These are phyloP conservation scores for Metschnikowia amazonensis DNA, from an alignment of 805 yeast species.

Conservation along the genomic window DNA sequence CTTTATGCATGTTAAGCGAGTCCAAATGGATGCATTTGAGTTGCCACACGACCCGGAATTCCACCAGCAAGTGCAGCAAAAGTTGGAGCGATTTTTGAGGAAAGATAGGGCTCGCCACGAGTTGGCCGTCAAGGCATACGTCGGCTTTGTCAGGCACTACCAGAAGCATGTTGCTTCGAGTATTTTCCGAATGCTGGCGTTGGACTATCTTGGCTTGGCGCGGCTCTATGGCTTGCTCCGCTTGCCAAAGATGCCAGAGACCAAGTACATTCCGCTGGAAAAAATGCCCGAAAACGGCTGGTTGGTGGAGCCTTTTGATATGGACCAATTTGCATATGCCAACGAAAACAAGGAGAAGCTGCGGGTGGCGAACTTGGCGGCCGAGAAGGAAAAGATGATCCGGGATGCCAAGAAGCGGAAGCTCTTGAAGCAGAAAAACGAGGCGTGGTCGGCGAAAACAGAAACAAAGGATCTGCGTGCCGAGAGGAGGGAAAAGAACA, in stretches of 20 bases:
- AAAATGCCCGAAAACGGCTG: constrained; percentile 70
- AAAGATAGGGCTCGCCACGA: constrained; percentile 81
- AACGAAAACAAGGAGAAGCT: constrained; percentile 62
- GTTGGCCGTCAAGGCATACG: constrained; percentile 71
- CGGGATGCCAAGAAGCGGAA: constrained; percentile 41
- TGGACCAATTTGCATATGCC: constrained; percentile 62
- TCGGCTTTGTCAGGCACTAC: constrained; percentile 78
- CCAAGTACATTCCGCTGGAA: constrained; percentile 45
- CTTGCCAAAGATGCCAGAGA: constrained; percentile 94
- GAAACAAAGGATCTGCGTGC: constrained; percentile 59
- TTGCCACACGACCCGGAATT: constrained; percentile 21
- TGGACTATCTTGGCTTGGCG: constrained; percentile 73
- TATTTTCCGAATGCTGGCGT: constrained; percentile 67
- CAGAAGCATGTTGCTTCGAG: constrained; percentile 86
- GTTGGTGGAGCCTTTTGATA: constrained; percentile 57
- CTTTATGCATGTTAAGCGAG: constrained; percentile 68
- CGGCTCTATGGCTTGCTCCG: constrained; percentile 75
- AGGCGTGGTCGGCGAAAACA: constrained; percentile 76
- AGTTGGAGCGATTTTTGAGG: constrained; percentile 51
- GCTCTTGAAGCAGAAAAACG: constrained; percentile 48
- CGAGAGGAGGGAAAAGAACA: constrained; percentile 64
- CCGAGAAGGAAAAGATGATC: constrained; percentile 36
- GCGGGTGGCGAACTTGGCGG: constrained; percentile 57
- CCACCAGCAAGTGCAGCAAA: constrained; percentile 26
- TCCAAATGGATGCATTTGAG: constrained; percentile 44